Evolutionary conservation across 2,329 filamentous ascomycete genomes (phyloP).

Genomic region (Penicillium vulpinum): DNA sequence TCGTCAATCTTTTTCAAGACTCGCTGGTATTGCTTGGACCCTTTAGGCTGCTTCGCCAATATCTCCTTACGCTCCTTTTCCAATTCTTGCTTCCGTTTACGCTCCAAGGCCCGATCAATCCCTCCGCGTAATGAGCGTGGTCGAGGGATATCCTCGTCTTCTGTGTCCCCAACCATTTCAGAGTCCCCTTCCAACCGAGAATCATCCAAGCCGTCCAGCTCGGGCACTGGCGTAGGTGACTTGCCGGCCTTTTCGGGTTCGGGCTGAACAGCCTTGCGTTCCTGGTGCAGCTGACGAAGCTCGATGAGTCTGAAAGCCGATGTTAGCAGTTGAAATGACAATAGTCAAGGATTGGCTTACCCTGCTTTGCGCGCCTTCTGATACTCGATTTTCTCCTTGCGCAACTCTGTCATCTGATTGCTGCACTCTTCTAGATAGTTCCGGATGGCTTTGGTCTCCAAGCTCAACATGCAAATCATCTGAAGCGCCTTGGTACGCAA

Average conservation of each 20-base stretch:
- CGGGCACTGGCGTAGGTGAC: slow-evolving; percentile 45
- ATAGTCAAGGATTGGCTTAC: slow-evolving; percentile 43
- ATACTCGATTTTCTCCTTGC: slow-evolving; percentile 93
- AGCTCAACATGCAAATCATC: slow-evolving; percentile 79
- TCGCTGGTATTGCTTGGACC: slow-evolving; percentile 85
- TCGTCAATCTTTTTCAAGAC: slow-evolving; percentile 86
- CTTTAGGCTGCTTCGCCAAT: slow-evolving; percentile 68
- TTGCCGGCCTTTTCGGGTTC: slow-evolving; percentile 41
- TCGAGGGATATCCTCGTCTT: slow-evolving; percentile 64
- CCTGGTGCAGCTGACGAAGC: slow-evolving; percentile 48
- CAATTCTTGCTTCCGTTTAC: slow-evolving; percentile 73
- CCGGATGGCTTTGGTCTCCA: slow-evolving; percentile 82
- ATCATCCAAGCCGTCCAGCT: slow-evolving; percentile 41
- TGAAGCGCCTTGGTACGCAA: slow-evolving; percentile 76
- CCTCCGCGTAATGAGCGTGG: slow-evolving; percentile 62
- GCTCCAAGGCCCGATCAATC: slow-evolving; percentile 68
- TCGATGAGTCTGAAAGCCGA: slow-evolving; percentile 40
- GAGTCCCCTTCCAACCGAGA: slow-evolving; percentile 60
- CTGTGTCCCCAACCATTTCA: slow-evolving; percentile 65
- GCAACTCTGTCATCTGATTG: slow-evolving; percentile 88
- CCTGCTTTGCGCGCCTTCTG: slow-evolving; percentile 72
- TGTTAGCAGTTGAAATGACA: slow-evolving; percentile 14
- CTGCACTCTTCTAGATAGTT: slow-evolving; percentile 89
- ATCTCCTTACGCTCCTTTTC: slow-evolving; percentile 69
- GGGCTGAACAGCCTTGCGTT: slow-evolving; percentile 50